Percentiles rank a stretch among this genome's conserved stretches.
Evolutionary conservation across 139 green algal genomes (phyloP).

Genomic region (Haematococcus lacustris): DNA sequence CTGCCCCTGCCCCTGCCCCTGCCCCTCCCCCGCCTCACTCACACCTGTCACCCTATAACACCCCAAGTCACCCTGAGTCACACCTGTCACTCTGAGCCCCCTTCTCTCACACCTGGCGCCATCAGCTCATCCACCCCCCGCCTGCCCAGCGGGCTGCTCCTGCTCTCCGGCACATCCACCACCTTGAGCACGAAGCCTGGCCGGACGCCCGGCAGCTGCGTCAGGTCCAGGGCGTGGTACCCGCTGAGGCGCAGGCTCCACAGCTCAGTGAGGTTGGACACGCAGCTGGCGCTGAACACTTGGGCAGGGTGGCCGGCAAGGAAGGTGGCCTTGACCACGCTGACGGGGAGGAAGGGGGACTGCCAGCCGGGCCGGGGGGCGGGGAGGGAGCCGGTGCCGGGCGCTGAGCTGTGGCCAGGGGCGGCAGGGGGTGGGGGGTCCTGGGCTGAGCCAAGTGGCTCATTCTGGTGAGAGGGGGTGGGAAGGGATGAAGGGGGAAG

Average conservation of each 20-base stretch:
- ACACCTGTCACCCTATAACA: not conserved
- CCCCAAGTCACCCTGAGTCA: not conserved
- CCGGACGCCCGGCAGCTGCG: not conserved
- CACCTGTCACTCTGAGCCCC: not conserved
- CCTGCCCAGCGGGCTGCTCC: not conserved
- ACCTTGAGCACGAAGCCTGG: not conserved
- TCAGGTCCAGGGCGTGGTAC: not conserved
- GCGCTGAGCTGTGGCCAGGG: too few relatives aligned
- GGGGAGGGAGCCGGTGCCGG: too few relatives aligned
- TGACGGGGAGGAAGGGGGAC: too few relatives aligned
- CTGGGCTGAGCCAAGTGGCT: too few relatives aligned
- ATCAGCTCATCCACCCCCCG: not conserved
- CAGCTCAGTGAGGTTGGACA: slow-evolving; percentile 3
- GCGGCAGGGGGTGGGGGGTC: too few relatives aligned
- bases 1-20: not conserved
- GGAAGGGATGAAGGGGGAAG: too few relatives aligned
- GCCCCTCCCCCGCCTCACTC: not conserved
- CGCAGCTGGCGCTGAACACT: too few relatives aligned
- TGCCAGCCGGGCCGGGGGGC: too few relatives aligned
- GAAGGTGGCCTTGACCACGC: too few relatives aligned
- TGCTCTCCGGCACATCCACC: not conserved
- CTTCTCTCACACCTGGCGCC: not conserved
- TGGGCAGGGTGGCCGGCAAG: too few relatives aligned
- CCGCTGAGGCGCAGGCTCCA: not conserved
- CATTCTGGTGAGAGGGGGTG: too few relatives aligned